Percentiles rank a stretch among this genome's conserved stretches.
These are phyloP conservation scores for Symmetrospora coprosmae DNA, from an alignment of 768 basidiomycete species.

Conservation along the genomic window DNA sequence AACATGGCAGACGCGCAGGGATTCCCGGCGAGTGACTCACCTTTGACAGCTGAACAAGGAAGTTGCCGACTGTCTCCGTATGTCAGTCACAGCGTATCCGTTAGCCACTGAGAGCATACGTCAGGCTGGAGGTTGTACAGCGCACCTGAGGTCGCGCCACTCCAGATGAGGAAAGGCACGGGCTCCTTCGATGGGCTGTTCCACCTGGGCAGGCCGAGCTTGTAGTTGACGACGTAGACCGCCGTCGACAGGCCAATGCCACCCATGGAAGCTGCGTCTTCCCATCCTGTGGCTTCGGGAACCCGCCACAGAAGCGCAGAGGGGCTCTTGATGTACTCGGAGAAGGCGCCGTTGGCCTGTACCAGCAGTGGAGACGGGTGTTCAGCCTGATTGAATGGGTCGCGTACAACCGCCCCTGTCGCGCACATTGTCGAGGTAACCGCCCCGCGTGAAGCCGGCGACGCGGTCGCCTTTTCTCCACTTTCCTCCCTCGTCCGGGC, in stretches of 20 bases:
- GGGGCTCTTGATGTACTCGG: neutral
- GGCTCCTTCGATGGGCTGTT: neutral
- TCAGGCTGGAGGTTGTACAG: conserved; percentile 38
- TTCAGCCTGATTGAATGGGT: no score
- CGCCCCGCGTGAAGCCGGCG: conserved; percentile 2
- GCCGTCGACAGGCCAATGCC: neutral
- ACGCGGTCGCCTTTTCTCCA: conserved; percentile 4
- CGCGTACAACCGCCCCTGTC: no score
- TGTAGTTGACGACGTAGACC: neutral
- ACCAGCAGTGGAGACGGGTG: no score
- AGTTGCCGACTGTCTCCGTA: no score
- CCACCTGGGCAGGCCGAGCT: conserved; percentile 6
- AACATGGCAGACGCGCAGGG: neutral
- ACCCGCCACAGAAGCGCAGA: neutral
- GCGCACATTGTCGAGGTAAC: neutral
- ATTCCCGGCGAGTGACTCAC: neutral
- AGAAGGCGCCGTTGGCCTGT: conserved; percentile 7
- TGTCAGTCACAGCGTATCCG: no score
- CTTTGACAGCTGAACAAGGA: neutral
- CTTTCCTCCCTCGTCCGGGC: neutral
- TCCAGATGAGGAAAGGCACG: conserved; percentile 17
- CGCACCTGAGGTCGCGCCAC: conserved; percentile 19
- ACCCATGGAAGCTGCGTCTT: neutral
- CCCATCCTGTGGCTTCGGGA: neutral
- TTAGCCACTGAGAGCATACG: no score